A percentile compares a stretch with the other conserved stretches of the same genome.
phyloP scores from a whole-genome alignment of 345 rosid species.

The Kandelia obovata region DNA sequence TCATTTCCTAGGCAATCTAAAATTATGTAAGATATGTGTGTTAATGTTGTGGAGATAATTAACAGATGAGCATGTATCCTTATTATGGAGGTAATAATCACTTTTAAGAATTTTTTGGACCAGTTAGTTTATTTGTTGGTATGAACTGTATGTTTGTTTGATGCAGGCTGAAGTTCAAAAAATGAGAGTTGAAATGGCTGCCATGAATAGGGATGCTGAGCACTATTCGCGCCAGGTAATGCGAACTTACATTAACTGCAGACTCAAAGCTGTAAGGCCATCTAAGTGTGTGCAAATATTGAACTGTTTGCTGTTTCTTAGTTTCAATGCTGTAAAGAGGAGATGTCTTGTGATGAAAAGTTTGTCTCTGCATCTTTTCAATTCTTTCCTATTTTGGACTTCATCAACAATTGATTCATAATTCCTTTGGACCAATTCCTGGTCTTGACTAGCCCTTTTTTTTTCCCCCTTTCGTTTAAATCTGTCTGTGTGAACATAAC shows the following conservation, averaged over 20 bases:
- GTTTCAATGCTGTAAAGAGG: no score
- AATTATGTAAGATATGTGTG: constrained; percentile 1
- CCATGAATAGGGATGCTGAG: constrained; percentile 99
- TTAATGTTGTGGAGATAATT: constrained; percentile 3
- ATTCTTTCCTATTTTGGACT: no score
- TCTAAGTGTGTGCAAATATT: neutral
- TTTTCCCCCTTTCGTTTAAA: neutral
- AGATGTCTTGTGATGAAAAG: no score
- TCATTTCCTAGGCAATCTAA: neutral
- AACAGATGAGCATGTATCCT: neutral
- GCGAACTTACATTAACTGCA: neutral
- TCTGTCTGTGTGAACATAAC: neutral
- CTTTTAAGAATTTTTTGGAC: neutral
- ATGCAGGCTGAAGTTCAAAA: constrained; percentile 88
- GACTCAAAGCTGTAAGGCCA: neutral
- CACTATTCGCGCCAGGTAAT: constrained; percentile 97
- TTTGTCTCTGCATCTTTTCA: no score
- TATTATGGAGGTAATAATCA: neutral
- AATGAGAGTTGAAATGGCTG: constrained; percentile 95
- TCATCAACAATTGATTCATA: no score
- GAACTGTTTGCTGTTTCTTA: neutral
- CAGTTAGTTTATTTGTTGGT: neutral
- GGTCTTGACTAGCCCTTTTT: no score
- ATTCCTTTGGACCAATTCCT: neutral
- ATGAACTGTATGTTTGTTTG: constrained; percentile 15